Evolutionary conservation across 2,329 filamentous ascomycete genomes (phyloP).

Genomic region (Coniochaeta pulveracea): DNA sequence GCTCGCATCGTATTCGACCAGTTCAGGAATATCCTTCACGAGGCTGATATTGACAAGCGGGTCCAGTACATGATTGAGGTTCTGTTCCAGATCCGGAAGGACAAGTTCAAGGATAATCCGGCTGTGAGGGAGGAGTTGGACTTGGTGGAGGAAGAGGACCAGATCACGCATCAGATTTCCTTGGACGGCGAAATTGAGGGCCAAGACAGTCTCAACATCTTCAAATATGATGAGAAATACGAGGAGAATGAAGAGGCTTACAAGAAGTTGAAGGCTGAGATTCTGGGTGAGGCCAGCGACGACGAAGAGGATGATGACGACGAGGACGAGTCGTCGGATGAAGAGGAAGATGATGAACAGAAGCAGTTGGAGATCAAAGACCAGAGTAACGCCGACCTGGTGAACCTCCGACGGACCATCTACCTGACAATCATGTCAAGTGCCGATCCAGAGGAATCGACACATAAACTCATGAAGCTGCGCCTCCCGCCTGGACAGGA

Average conservation of each 20-base stretch:
- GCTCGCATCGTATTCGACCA: conserved; percentile 89
- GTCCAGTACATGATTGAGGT: conserved; percentile 99
- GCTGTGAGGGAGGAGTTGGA: conserved; percentile 88
- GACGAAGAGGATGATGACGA: conserved; percentile 59
- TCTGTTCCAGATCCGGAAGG: conserved; percentile 89
- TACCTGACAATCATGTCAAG: conserved; percentile 97
- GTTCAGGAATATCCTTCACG: conserved; percentile 88
- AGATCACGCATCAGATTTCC: conserved; percentile 81
- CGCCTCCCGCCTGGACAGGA: conserved; percentile 80
- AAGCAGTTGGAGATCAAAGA: conserved; percentile 93
- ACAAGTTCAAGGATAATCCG: conserved; percentile 91
- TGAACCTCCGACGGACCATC: conserved; percentile 86
- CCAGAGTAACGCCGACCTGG: conserved; percentile 89
- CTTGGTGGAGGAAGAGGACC: conserved; percentile 93
- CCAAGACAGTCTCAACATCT: conserved; percentile 84
- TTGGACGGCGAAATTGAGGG: conserved; percentile 77
- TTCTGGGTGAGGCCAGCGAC: conserved; percentile 85
- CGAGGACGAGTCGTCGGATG: conserved; percentile 56
- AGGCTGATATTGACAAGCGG: conserved; percentile 92
- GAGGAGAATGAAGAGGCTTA: conserved; percentile 88
- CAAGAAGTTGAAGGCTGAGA: conserved; percentile 82
- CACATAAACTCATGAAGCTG: conserved; percentile 94
- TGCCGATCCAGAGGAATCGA: conserved; percentile 91
- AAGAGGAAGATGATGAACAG: conserved; percentile 63
- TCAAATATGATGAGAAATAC: conserved; percentile 86